Conservation (phyloP, 2,329 filamentous ascomycete species). For the Aspergillus fumigatiaffinis region DNA sequence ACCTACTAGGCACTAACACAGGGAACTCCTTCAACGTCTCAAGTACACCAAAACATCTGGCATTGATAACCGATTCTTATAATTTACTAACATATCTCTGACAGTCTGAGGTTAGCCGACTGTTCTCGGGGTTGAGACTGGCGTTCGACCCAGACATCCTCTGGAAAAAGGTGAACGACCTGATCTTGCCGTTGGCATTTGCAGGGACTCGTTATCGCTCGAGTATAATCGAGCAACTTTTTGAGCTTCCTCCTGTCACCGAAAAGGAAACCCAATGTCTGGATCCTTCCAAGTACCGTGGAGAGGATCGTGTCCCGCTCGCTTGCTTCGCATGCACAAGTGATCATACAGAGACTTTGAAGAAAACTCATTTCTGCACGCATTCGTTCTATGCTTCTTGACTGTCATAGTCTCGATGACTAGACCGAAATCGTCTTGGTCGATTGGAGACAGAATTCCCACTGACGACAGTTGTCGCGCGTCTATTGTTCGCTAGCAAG, state of each 20-base stretch:
- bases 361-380: not conserved
- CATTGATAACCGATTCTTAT: not conserved
- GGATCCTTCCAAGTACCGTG: not conserved
- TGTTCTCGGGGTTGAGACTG: not conserved
- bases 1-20: not conserved
- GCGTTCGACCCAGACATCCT: too few species aligned
- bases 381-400: not conserved
- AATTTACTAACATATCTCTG: not conserved
- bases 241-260: not conserved
- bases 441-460: not conserved
- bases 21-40: not conserved
- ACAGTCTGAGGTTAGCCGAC: not conserved
- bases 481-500: not conserved
- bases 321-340: too few species aligned
- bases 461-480: not conserved
- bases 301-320: too few species aligned
- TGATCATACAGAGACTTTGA: not conserved
- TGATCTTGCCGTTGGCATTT: not conserved
- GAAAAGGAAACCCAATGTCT: not conserved
- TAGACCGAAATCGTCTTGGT: not conserved
- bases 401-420: not conserved
- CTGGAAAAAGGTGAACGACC: too few species aligned
- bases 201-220: not conserved
- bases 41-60: not conserved
- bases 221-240: not conserved